phyloP scores from a whole-genome alignment of 2,329 filamentous ascomycete genomes.

The Pseudonectria foliicola region DNA sequence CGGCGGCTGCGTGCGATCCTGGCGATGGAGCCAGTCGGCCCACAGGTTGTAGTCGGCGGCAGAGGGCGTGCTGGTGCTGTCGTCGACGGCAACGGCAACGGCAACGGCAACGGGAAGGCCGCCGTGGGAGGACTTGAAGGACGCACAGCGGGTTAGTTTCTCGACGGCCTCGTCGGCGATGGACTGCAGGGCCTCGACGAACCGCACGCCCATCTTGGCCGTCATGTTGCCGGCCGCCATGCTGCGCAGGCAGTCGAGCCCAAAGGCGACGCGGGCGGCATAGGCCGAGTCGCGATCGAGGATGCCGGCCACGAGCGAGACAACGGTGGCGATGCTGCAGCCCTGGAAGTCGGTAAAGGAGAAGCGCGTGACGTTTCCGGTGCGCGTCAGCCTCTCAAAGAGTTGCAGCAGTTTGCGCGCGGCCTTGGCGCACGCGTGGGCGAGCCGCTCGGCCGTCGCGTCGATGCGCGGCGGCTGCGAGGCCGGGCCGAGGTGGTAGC shows the following conservation, averaged over 20 bases:
- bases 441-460: slow-evolving; percentile 10
- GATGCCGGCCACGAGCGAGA: slow-evolving; percentile 27
- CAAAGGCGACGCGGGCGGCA: slow-evolving; percentile 22
- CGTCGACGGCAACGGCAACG: too few relatives aligned
- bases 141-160: slow-evolving; percentile 5
- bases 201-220: slow-evolving; percentile 16
- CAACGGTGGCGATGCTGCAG: slow-evolving; percentile 31
- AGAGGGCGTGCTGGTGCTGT: not conserved
- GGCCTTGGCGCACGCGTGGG: slow-evolving; percentile 23
- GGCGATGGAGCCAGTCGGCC: slow-evolving; percentile 15
- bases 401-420: slow-evolving; percentile 25
- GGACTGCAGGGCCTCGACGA: slow-evolving; percentile 17
- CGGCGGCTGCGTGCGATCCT: slow-evolving; percentile 3
- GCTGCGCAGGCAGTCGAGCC: slow-evolving; percentile 23
- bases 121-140: not conserved
- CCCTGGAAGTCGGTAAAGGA: slow-evolving; percentile 34
- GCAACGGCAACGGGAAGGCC: too few relatives aligned
- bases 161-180: slow-evolving; percentile 16
- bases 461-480: slow-evolving; percentile 4
- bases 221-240: slow-evolving; percentile 28
- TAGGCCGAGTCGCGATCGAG: slow-evolving; percentile 27
- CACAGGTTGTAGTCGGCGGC: slow-evolving; percentile 13
- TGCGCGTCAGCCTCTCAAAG: slow-evolving; percentile 22
- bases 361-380: slow-evolving; percentile 26
- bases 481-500: slow-evolving; percentile 7